Base-by-base conservation (phyloP, 768 basidiomycete species). In the Podaxis mareebaensis region DNA sequence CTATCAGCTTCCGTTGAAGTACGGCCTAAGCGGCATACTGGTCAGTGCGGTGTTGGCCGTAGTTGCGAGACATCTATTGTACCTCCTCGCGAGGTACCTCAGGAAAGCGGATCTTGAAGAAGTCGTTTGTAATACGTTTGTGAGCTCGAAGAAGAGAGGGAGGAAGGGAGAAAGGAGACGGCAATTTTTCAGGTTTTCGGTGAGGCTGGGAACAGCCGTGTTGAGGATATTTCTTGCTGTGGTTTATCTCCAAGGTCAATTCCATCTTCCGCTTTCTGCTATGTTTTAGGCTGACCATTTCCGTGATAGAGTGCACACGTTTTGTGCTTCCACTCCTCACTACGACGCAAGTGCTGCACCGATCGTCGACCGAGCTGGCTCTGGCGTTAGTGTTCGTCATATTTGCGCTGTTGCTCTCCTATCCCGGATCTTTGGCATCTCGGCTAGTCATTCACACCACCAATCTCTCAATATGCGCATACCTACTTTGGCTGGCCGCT, bases 71-170 rank as follows among this genome's bases (percentile, higher is more conserved):
- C 89, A 90, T 67, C 75, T 92, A 54, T 90, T 88, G 86, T 91
- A 90, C 75, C 83, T 91, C 79, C 82, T 92, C n/a, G 85, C 87
- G 51, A 81, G 87, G 36, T 90, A 92, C 72, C 77, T 90, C 51
- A 83, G 85, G 67, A 83, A 84, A 71, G 79, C 81, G 36, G 85
- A 89, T 64, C 71, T 87, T 40, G 86, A 90, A 71, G 90, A 91
- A 64, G 77, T 92, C 46, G 70, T 91, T 56, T 68, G 87, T 17
- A 83, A 89, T 66, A 78, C 84, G 0, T 84, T 91, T 70, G 44
- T 63, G 22, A 57, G 61, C 38, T 84, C 86, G 17, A 79, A 81
- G 60, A 82, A 82, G 28, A 76, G 77, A 67, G 82, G 81, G n/a
- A 83, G 81, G 69, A 48, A 30, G 22, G 26, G 33, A 26, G 83